Percentiles rank a stretch among this genome's conserved stretches.
Conservation (phyloP, 1,284 basidiomycete genomes). For the Phenoliferia sp. region DNA sequence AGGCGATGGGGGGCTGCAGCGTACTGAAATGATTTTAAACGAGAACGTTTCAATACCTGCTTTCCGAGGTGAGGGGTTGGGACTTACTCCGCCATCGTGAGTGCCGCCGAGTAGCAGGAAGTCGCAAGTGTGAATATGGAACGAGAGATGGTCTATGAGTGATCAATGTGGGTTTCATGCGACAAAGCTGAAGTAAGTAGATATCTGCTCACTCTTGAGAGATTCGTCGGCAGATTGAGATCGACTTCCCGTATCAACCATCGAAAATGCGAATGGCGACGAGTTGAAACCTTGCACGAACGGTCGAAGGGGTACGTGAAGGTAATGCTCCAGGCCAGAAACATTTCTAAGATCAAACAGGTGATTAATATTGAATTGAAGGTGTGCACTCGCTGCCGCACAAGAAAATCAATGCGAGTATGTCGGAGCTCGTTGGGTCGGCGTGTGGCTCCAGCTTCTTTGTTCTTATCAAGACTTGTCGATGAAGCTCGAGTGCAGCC, state of each 20-base stretch:
- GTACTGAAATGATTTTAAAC: not conserved
- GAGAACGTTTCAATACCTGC: not conserved
- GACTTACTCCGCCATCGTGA: not conserved
- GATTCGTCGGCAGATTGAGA: not conserved
- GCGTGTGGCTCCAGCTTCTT: not conserved
- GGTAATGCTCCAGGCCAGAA: not conserved
- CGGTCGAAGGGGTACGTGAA: not conserved
- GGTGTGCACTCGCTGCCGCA: not conserved
- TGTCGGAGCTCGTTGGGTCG: not conserved
- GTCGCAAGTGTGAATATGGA: not conserved
- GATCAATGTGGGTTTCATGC: not conserved
- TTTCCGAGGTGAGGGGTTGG: not conserved
- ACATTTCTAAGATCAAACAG: not conserved
- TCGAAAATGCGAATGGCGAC: not conserved
- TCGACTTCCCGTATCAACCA: not conserved
- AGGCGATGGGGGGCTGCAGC: not conserved
- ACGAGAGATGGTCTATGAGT: not conserved
- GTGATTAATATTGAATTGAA: not conserved
- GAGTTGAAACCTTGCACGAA: not conserved
- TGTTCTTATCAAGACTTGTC: not conserved
- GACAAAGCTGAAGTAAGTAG: not conserved
- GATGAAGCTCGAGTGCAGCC: not conserved
- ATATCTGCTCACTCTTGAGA: not conserved
- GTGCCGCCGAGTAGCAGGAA: not conserved
- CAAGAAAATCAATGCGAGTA: not conserved